Evolutionary conservation across 106 monocot genomes (phyloP).

Genomic region (Dendrobium huoshanense): DNA sequence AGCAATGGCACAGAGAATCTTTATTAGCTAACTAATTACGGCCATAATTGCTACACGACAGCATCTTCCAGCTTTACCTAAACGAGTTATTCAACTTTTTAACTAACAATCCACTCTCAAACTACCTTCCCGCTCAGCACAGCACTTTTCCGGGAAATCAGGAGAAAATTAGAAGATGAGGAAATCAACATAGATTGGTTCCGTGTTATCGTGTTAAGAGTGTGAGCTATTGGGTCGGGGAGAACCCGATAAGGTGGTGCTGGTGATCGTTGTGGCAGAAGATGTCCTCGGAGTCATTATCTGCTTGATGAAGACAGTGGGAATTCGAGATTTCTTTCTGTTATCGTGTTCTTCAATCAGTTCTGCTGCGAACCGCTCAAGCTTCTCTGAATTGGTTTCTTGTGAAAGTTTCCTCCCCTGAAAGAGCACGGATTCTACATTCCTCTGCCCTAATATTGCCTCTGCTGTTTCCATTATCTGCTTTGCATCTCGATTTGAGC

Average conservation of each 20-base stretch:
- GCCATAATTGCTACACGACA: not conserved
- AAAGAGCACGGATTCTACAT: slow-evolving; percentile 21
- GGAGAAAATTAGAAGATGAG: not conserved
- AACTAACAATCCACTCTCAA: not conserved
- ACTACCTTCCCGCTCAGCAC: not conserved
- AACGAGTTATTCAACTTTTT: not conserved
- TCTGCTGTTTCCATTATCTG: slow-evolving; percentile 1
- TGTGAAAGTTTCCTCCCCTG: slow-evolving; percentile 12
- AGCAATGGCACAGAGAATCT: slow-evolving; percentile 4
- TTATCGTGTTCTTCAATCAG: slow-evolving; percentile 12
- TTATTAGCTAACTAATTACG: slow-evolving; percentile 2
- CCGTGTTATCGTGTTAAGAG: not conserved
- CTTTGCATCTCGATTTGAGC: not conserved
- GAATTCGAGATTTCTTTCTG: slow-evolving; percentile 5
- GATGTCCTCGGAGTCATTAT: slow-evolving; percentile 6
- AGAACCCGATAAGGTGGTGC: slow-evolving; percentile 3
- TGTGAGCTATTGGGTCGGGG: not conserved
- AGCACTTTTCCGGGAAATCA: slow-evolving; percentile 1
- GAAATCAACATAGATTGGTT: not conserved
- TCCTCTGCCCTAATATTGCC: slow-evolving; percentile 9
- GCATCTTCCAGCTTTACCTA: not conserved
- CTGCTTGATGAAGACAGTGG: slow-evolving; percentile 15
- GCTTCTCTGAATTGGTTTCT: slow-evolving; percentile 12
- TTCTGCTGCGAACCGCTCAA: not conserved
- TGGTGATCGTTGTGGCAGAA: not conserved